A percentile compares a stretch with the other conserved stretches of the same genome.
These are phyloP conservation scores for Meyerozyma carpophila DNA, from an alignment of 1,139 yeast genomes.

Conservation along the genomic window DNA sequence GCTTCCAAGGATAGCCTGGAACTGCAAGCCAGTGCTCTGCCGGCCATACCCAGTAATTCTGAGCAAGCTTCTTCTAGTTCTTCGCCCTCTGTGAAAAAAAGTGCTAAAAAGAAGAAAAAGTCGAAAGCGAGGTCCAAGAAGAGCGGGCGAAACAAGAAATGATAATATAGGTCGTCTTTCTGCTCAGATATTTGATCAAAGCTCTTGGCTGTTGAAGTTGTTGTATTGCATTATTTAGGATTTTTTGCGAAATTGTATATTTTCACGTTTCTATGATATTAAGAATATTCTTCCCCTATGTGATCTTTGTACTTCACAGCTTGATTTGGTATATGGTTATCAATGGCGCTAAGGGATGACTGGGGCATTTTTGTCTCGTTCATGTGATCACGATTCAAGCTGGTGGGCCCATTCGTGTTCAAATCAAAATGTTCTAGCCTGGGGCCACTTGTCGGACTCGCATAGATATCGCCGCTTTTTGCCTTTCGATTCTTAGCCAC, in stretches of 20 bases:
- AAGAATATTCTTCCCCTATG: background rate
- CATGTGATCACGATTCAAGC: background rate
- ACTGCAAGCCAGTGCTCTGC: background rate
- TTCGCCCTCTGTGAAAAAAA: background rate
- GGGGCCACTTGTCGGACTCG: background rate
- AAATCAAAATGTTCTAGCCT: background rate
- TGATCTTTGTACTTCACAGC: background rate
- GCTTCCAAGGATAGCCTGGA: too few relatives aligned
- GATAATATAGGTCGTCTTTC: background rate
- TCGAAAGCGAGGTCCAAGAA: background rate
- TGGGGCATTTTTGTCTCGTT: background rate
- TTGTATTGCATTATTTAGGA: background rate
- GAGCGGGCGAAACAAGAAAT: background rate
- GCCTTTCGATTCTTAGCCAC: slow-evolving; percentile 19
- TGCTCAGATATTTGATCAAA: too few relatives aligned
- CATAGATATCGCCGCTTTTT: slow-evolving; percentile 7
- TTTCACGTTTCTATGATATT: background rate
- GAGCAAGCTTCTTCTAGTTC: background rate
- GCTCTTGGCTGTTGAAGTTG: too few relatives aligned
- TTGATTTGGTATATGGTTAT: background rate
- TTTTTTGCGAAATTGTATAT: background rate
- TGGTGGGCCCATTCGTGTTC: background rate
- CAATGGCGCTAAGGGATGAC: background rate
- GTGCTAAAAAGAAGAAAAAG: background rate
- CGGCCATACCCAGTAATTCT: background rate